Conservation (phyloP, 2,329 filamentous ascomycete genomes). For the Clathrospora elynae region DNA sequence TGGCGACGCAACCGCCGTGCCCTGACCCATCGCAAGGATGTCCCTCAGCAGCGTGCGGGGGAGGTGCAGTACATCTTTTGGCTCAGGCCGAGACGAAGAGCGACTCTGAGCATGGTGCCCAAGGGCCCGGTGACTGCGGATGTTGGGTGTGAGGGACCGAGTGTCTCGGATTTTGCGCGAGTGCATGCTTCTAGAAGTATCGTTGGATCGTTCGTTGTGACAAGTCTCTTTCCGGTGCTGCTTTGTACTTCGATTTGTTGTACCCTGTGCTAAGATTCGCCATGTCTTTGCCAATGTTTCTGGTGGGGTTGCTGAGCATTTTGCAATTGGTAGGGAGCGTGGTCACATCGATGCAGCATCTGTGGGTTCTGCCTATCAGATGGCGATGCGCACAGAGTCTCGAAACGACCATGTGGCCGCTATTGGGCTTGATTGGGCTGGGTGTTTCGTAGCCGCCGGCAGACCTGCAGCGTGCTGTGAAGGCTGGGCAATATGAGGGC, state of each 20-base stretch:
- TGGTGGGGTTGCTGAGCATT: constrained; percentile 24
- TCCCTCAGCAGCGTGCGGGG: constrained; percentile 14
- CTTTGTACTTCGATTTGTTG: constrained; percentile 1
- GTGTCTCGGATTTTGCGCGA: constrained; percentile 8
- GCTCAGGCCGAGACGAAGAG: background rate
- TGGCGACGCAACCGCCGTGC: constrained; percentile 40
- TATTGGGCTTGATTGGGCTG: constrained; percentile 30
- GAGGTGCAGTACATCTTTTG: constrained; percentile 10
- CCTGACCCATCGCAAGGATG: constrained; percentile 13
- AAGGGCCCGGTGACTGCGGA: constrained; percentile 9
- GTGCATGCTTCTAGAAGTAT: constrained; percentile 2
- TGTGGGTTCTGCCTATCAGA: constrained; percentile 28
- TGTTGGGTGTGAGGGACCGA: constrained; percentile 2
- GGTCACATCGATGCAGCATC: constrained; percentile 19
- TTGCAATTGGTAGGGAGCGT: constrained; percentile 26
- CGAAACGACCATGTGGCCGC: constrained; percentile 27
- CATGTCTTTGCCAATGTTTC: constrained; percentile 30
- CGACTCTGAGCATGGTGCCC: background rate
- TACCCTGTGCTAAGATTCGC: constrained; percentile 22
- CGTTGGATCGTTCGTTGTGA: constrained; percentile 9
- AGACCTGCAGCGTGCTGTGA: constrained; percentile 25
- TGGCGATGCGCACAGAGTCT: constrained; percentile 19
- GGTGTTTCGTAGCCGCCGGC: constrained; percentile 40
- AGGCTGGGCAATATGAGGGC: too few relatives aligned
- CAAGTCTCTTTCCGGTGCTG: background rate